phyloP scores from a whole-genome alignment of 768 basidiomycete species.

The Royoungia palumana region DNA sequence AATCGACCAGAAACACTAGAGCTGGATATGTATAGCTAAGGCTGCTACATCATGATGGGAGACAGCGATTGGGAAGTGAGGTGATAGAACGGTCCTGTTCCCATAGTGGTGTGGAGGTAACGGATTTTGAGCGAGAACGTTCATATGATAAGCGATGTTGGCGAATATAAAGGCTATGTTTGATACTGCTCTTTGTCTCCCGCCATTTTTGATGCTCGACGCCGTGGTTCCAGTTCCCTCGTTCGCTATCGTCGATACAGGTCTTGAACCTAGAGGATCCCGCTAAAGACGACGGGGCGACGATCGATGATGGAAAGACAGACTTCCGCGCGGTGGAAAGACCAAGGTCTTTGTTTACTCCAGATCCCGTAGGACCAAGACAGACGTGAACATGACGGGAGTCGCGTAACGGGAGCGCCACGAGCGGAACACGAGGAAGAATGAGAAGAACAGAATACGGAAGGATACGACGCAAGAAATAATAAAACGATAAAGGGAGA shows the following conservation, averaged over 20 bases:
- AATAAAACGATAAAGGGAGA: background rate
- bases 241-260: background rate
- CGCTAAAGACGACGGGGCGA: no score
- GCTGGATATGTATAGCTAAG: background rate
- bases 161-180: background rate
- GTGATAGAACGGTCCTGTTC: conserved; percentile 8
- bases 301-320: background rate
- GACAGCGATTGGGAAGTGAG: background rate
- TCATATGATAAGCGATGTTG: conserved; percentile 2
- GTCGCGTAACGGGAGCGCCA: background rate
- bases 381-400: background rate
- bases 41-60: background rate
- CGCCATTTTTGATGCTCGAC: background rate
- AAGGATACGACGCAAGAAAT: conserved; percentile 1
- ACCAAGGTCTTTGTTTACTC: background rate
- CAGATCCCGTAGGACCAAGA: conserved; percentile 4
- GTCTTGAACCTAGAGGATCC: no score
- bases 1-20: background rate
- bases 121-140: background rate
- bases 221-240: background rate
- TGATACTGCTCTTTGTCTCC: background rate
- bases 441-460: background rate
- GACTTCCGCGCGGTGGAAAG: background rate
- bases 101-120: conserved; percentile 3
- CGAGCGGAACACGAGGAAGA: background rate